Evolutionary conservation across 176 grass and related monocot species (phyloP).

Genomic region (Cenchrus americanus): DNA sequence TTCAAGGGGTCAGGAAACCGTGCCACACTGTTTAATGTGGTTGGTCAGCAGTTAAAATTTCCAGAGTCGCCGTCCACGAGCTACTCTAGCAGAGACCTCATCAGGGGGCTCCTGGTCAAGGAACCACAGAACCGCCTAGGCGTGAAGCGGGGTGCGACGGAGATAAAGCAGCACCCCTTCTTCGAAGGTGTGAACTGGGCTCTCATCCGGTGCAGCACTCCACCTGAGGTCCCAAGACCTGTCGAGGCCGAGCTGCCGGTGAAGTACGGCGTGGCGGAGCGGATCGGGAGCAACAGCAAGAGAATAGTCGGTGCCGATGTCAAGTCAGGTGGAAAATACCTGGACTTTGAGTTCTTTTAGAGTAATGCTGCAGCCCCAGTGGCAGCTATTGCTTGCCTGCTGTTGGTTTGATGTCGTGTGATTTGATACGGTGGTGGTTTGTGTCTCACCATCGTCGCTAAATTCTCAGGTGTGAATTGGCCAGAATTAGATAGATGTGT

Average conservation of each 20-base stretch:
- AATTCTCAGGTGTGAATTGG: slow-evolving; percentile 31
- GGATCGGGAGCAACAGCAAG: slow-evolving; percentile 61
- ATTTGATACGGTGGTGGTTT: slow-evolving; percentile 33
- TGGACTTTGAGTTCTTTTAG: slow-evolving; percentile 99
- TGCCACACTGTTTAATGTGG: slow-evolving; percentile 92
- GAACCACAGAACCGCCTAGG: slow-evolving; percentile 86
- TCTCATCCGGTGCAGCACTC: slow-evolving; percentile 86
- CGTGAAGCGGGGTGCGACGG: slow-evolving; percentile 84
- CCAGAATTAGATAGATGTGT: slow-evolving; percentile 33
- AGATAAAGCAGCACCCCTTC: slow-evolving; percentile 96
- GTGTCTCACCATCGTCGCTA: slow-evolving; percentile 18
- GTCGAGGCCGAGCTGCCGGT: slow-evolving; percentile 67
- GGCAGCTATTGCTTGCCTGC: slow-evolving; percentile 35
- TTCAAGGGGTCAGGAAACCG: slow-evolving; percentile 94
- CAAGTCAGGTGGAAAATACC: slow-evolving; percentile 74
- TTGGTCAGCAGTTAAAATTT: slow-evolving; percentile 83
- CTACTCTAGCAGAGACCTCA: slow-evolving; percentile 78
- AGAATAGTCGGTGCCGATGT: slow-evolving; percentile 62
- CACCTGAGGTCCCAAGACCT: slow-evolving; percentile 78
- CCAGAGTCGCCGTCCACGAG: slow-evolving; percentile 79
- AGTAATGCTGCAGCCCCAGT: not conserved
- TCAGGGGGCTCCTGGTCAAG: slow-evolving; percentile 89
- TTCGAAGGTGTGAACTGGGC: slow-evolving; percentile 98
- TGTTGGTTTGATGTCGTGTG: slow-evolving; percentile 44
- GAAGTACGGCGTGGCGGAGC: slow-evolving; percentile 58